Percentiles rank a stretch among this genome's conserved stretches.
These are phyloP conservation scores for Zymoseptoria passerinii DNA, from an alignment of 2,329 filamentous ascomycete species.

Conservation along the genomic window DNA sequence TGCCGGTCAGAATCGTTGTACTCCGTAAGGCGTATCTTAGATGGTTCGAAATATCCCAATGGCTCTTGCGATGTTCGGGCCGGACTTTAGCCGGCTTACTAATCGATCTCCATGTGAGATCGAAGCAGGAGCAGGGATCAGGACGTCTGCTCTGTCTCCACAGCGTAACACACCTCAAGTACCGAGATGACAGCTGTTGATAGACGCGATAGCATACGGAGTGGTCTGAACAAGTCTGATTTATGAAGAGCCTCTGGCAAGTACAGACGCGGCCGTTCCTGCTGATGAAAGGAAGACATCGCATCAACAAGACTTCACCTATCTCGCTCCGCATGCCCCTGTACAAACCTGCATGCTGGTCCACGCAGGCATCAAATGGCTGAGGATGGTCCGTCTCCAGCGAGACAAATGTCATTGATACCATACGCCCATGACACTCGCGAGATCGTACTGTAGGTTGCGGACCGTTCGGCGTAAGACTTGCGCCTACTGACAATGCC, in stretches of 20 bases:
- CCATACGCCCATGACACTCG: slow-evolving; percentile 65
- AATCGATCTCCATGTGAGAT: background rate
- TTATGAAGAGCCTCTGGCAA: background rate
- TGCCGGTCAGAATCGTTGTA: background rate
- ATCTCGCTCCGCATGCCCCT: background rate
- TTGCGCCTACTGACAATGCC: background rate
- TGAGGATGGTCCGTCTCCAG: slow-evolving; percentile 16
- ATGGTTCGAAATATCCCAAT: too few relatives aligned
- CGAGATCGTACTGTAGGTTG: slow-evolving; percentile 69
- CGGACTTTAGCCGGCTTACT: background rate
- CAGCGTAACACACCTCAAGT: background rate
- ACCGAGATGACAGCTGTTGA: background rate
- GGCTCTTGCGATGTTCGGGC: background rate
- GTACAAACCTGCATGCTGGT: background rate
- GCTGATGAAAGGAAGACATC: background rate
- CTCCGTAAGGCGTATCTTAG: background rate
- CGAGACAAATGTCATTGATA: slow-evolving; percentile 57
- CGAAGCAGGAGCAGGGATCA: background rate
- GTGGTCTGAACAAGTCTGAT: background rate
- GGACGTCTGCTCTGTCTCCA: background rate
- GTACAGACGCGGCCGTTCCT: background rate
- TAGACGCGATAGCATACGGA: background rate
- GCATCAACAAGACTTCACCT: background rate
- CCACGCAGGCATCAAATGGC: background rate
- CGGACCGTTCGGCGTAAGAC: slow-evolving; percentile 5